Percentiles rank a stretch among this genome's conserved stretches.
Evolutionary conservation across 1,139 yeast genomes (phyloP).

Genomic region (Lodderomyces elongisporus): DNA sequence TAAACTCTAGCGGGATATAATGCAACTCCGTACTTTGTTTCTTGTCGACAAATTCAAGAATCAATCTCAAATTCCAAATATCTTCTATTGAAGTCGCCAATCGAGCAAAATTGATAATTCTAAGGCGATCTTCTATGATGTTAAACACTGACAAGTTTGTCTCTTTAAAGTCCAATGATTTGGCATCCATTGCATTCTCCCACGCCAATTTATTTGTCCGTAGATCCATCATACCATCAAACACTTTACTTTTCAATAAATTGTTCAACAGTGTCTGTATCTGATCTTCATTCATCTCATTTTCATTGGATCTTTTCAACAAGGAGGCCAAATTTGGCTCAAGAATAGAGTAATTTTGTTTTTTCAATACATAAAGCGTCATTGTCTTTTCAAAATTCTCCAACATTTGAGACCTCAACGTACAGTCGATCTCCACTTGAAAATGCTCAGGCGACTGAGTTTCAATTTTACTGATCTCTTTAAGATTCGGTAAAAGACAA

Average conservation of each 20-base stretch:
- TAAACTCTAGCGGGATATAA: conserved; percentile 44
- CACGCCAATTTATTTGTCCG: conserved; percentile 26
- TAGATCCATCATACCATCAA: conserved; percentile 21
- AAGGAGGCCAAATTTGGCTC: conserved; percentile 34
- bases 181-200: conserved; percentile 24
- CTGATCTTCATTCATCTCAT: conserved; percentile 19
- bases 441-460: conserved; percentile 43
- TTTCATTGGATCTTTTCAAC: conserved; percentile 22
- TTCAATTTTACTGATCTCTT: conserved; percentile 38
- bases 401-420: conserved; percentile 30
- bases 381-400: conserved; percentile 42
- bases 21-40: conserved; percentile 23
- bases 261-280: conserved; percentile 8
- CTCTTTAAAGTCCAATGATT: neutral
- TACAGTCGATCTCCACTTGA: conserved; percentile 39
- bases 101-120: conserved; percentile 41
- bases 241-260: conserved; percentile 21
- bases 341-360: conserved; percentile 38
- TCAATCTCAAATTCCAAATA: conserved; percentile 59
- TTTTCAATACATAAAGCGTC: conserved; percentile 48
- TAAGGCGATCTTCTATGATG: conserved; percentile 53
- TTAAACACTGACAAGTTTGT: conserved; percentile 37
- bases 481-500: conserved; percentile 61
- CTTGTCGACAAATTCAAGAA: conserved; percentile 59
- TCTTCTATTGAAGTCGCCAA: conserved; percentile 49